Evolutionary conservation across 169 alveolate species (phyloP).

Genomic region (Plasmodium berghei): DNA sequence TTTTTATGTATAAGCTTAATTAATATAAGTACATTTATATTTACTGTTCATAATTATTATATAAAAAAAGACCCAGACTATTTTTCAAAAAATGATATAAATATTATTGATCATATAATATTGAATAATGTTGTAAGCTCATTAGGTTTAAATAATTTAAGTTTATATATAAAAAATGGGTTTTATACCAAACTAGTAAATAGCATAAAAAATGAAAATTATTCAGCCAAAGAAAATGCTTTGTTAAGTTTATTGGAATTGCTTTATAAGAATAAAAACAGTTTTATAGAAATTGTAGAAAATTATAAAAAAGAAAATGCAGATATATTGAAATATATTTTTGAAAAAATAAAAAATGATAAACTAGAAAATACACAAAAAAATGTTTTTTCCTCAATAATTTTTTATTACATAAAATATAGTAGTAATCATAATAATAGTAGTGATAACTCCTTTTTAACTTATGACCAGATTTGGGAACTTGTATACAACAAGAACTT

Average conservation of each 20-base stretch:
- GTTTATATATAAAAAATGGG: constrained; percentile 48
- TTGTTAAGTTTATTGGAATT: constrained; percentile 23
- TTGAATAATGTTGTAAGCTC: constrained; percentile 27
- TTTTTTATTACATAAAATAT: constrained; percentile 53
- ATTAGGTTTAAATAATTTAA: constrained; percentile 41
- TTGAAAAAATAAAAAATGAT: constrained; percentile 12
- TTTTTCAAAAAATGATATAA: constrained; percentile 29
- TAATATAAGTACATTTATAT: constrained; percentile 30
- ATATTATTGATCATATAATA: constrained; percentile 34
- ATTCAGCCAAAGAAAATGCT: constrained; percentile 60
- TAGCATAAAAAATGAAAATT: constrained; percentile 28
- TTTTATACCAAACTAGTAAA: constrained; percentile 33
- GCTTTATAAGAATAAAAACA: constrained; percentile 42
- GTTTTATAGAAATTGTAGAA: background rate
- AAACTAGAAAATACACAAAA: constrained; percentile 39
- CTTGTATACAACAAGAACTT: constrained; percentile 37
- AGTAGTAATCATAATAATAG: background rate
- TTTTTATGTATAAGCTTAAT: constrained; percentile 36
- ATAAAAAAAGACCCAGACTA: constrained; percentile 17
- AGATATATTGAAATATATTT: constrained; percentile 22
- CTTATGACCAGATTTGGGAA: constrained; percentile 53
- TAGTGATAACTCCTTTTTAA: background rate
- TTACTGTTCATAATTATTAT: constrained; percentile 39
- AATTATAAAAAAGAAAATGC: constrained; percentile 22
- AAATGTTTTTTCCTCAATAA: constrained; percentile 17